Evolutionary conservation across 1,284 basidiomycete genomes (phyloP).

Genomic region (Trametes polyzona): DNA sequence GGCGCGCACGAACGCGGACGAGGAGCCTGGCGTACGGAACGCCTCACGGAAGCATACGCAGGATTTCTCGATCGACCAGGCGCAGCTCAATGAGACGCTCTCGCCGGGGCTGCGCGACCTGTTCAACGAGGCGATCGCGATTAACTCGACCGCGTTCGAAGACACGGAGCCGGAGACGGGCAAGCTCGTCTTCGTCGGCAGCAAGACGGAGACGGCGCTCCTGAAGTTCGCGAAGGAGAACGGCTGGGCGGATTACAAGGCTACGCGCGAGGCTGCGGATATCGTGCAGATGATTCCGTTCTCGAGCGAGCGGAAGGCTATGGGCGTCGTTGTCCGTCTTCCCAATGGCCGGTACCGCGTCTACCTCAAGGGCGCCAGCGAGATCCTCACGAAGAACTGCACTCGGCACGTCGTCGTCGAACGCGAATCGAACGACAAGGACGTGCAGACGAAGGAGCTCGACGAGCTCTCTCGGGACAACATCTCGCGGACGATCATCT

Average conservation of each 20-base stretch:
- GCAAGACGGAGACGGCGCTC: slow-evolving; percentile 96
- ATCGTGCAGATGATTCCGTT: slow-evolving; percentile 94
- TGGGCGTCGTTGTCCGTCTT: slow-evolving; percentile 87
- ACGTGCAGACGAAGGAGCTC: slow-evolving; percentile 64
- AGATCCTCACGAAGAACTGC: slow-evolving; percentile 86
- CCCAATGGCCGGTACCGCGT: slow-evolving; percentile 61
- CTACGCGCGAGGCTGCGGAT: slow-evolving; percentile 67
- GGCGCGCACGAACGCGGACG: slow-evolving; percentile 75
- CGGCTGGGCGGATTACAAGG: slow-evolving; percentile 79
- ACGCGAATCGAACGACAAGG: slow-evolving; percentile 38
- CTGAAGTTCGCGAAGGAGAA: slow-evolving; percentile 89
- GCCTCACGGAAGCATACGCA: slow-evolving; percentile 44
- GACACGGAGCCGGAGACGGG: slow-evolving; percentile 72
- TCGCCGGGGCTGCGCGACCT: slow-evolving; percentile 66
- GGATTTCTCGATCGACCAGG: slow-evolving; percentile 89
- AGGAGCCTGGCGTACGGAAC: slow-evolving; percentile 44
- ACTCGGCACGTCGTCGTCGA: slow-evolving; percentile 72
- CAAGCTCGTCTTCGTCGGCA: slow-evolving; percentile 82
- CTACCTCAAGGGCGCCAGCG: slow-evolving; percentile 92
- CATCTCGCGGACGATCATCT: slow-evolving; percentile 89
- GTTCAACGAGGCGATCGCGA: slow-evolving; percentile 86
- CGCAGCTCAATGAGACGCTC: slow-evolving; percentile 67
- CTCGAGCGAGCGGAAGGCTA: slow-evolving; percentile 93
- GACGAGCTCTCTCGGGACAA: slow-evolving; percentile 74
- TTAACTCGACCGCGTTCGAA: slow-evolving; percentile 98